Conservation (phyloP, 2,329 filamentous ascomycete species). For the Aspergillus tubingensis region DNA sequence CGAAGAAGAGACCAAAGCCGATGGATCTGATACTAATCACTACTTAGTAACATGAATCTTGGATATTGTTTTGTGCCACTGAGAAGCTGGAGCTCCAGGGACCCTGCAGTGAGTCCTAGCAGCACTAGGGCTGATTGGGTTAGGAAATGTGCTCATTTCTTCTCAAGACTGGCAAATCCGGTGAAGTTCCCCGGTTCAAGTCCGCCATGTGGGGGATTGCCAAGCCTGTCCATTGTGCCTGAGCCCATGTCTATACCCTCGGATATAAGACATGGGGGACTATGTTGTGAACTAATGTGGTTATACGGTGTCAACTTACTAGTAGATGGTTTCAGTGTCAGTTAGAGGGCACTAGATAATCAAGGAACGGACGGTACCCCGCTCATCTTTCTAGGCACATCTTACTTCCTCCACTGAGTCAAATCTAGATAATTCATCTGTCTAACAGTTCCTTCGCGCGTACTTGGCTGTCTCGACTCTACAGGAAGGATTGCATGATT, state of each 20-base stretch:
- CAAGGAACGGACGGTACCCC: too few species aligned
- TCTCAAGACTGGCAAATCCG: slow-evolving; percentile 22
- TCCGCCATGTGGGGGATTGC: slow-evolving; percentile 1
- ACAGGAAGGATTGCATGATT: too few species aligned
- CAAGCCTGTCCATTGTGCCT: not conserved
- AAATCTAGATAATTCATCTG: too few species aligned
- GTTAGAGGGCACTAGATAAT: too few species aligned
- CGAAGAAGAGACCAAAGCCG: not conserved
- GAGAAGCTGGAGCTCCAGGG: not conserved
- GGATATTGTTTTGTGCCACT: not conserved
- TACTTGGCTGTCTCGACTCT: too few species aligned
- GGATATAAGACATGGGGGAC: not conserved
- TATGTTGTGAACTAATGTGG: too few species aligned
- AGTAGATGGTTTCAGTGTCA: too few species aligned
- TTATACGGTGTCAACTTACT: too few species aligned
- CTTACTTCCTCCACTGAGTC: too few species aligned
- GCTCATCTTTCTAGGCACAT: too few species aligned
- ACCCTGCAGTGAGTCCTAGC: not conserved
- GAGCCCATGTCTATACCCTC: not conserved
- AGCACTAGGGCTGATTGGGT: slow-evolving; percentile 15
- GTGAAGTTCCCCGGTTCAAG: not conserved
- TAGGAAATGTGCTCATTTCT: slow-evolving; percentile 36
- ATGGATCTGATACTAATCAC: not conserved
- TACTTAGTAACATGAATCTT: too few species aligned
- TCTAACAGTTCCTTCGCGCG: too few species aligned